Conservation (phyloP, 2,329 filamentous ascomycete species). For the Harringtonia aguacate region DNA sequence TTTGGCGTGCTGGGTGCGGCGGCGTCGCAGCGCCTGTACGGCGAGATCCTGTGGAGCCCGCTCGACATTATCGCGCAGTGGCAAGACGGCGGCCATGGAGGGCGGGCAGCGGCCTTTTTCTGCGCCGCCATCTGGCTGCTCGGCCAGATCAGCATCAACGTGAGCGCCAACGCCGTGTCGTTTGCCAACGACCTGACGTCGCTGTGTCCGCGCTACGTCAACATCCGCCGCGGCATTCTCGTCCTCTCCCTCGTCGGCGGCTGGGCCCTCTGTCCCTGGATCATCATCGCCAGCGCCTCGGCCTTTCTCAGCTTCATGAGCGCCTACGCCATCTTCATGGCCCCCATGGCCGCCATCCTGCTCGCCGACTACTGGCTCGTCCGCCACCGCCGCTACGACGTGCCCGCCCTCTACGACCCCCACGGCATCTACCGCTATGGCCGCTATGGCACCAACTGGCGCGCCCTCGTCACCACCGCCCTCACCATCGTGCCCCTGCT, state of each 20-base stretch:
- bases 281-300: conserved; percentile 10
- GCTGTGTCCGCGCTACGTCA: conserved; percentile 21
- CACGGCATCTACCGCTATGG: conserved; percentile 23
- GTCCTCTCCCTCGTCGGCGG: conserved; percentile 10
- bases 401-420: conserved; percentile 24
- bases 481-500: conserved; percentile 5
- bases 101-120: conserved; percentile 14
- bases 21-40: conserved; percentile 29
- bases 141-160: conserved; percentile 11
- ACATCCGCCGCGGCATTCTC: conserved; percentile 21
- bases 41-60: conserved; percentile 15
- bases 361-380: conserved; percentile 27
- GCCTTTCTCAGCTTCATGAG: conserved; percentile 11
- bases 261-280: conserved; percentile 17
- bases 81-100: conserved; percentile 15
- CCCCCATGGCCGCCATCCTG: conserved; percentile 19
- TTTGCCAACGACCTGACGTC: conserved; percentile 24
- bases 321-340: conserved; percentile 12
- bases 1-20: conserved; percentile 31
- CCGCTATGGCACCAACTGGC: conserved; percentile 12
- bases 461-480: conserved; percentile 3
- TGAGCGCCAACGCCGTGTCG: conserved; percentile 22
- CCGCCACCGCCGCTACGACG: conserved; percentile 20
- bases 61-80: conserved; percentile 10
- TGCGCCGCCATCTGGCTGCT: conserved; percentile 11